Percentiles rank a stretch among this genome's conserved stretches.
These are phyloP conservation scores for Melocanna baccifera DNA, from an alignment of 176 grass and related monocot species.

Conservation along the genomic window DNA sequence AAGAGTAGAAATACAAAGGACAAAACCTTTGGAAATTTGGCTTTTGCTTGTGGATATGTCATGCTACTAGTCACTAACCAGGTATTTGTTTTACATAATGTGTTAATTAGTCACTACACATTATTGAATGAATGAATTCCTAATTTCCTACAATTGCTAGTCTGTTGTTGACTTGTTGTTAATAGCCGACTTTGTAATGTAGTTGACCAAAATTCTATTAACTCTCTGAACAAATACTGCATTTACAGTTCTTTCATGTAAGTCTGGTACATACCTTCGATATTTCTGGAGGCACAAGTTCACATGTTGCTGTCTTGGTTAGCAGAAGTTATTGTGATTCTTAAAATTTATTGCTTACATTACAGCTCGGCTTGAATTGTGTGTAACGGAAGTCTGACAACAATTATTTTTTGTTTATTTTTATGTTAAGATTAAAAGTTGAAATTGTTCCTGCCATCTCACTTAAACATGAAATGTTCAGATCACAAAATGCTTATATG, in stretches of 20 bases:
- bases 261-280: background rate
- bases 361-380: background rate
- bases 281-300: background rate
- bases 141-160: background rate
- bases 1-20: constrained; percentile 52
- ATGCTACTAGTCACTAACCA: constrained; percentile 45
- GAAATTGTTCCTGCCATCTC: background rate
- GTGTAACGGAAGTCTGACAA: background rate
- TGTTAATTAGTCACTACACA: background rate
- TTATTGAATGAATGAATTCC: background rate
- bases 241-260: background rate
- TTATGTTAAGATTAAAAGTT: background rate
- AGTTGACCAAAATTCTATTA: background rate
- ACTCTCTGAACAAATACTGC: background rate
- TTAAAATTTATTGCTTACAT: constrained; percentile 1
- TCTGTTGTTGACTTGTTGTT: background rate
- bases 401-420: background rate
- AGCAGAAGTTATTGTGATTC: background rate
- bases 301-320: background rate
- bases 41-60: constrained; percentile 49
- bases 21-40: constrained; percentile 40
- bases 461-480: background rate
- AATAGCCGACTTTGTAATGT: background rate
- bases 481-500: background rate
- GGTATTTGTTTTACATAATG: constrained; percentile 18